Conservation (phyloP, 2,329 filamentous ascomycete species). For the Aspergillus pseudoviridinutans region DNA sequence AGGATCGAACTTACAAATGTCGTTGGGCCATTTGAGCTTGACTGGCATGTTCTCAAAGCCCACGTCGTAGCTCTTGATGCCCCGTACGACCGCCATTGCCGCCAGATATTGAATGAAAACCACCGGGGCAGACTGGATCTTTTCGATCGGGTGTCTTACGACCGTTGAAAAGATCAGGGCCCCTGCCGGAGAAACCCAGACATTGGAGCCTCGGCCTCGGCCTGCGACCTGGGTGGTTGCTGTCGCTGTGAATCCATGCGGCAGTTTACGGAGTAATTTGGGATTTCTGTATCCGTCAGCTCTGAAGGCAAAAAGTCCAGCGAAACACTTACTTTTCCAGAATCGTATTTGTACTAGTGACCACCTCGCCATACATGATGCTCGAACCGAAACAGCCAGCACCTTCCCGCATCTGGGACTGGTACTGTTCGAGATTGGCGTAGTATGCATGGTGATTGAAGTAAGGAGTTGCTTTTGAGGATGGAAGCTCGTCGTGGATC, state of each 20-base stretch:
- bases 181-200: conserved; percentile 90
- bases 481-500: conserved; percentile 67
- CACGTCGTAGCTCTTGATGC: conserved; percentile 71
- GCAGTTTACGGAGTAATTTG: conserved; percentile 68
- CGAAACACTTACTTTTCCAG: conserved; percentile 67
- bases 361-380: conserved; percentile 83
- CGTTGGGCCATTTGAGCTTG: conserved; percentile 96
- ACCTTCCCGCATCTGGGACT: conserved; percentile 53
- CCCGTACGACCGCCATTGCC: conserved; percentile 80
- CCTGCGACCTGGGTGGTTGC: conserved; percentile 86
- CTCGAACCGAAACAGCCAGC: conserved; percentile 66
- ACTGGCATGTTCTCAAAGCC: conserved; percentile 74
- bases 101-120: conserved; percentile 93
- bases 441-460: conserved; percentile 84
- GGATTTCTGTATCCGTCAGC: conserved; percentile 58
- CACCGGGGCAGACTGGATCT: conserved; percentile 70
- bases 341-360: conserved; percentile 91
- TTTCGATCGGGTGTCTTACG: conserved; percentile 73
- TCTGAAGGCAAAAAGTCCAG: not conserved
- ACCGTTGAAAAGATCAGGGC: conserved; percentile 83
- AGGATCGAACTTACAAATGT: conserved; percentile 63
- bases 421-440: conserved; percentile 65
- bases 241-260: conserved; percentile 79
- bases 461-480: conserved; percentile 69
- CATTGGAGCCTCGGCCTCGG: conserved; percentile 82